Conservation (phyloP, 2,329 filamentous ascomycete genomes). For the Cladophialophora carrionii region DNA sequence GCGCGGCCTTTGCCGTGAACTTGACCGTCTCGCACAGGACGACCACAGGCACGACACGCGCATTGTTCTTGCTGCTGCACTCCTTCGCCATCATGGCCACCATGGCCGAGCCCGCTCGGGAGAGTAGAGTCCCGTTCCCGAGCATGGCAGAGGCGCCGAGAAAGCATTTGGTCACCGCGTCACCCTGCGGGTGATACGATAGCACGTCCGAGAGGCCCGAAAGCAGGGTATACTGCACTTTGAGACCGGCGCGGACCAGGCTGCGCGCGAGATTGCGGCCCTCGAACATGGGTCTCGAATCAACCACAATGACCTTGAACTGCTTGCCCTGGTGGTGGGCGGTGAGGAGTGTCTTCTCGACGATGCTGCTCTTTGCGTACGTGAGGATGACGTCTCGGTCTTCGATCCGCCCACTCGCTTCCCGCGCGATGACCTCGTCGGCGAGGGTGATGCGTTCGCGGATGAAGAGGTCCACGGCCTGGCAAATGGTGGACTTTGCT, state of each 20-base stretch:
- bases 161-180: constrained; percentile 69
- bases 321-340: constrained; percentile 68
- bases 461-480: constrained; percentile 86
- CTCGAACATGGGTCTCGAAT: constrained; percentile 72
- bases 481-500: constrained; percentile 76
- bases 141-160: constrained; percentile 93
- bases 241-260: constrained; percentile 70
- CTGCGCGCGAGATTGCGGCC: constrained; percentile 71
- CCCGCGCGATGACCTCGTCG: constrained; percentile 79
- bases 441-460: constrained; percentile 86
- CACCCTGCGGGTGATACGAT: constrained; percentile 55
- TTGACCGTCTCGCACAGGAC: constrained; percentile 95
- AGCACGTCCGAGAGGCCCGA: constrained; percentile 72
- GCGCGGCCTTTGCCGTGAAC: constrained; percentile 84
- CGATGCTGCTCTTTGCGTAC: constrained; percentile 81
- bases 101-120: constrained; percentile 81
- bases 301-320: constrained; percentile 84
- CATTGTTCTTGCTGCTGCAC: constrained; percentile 50
- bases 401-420: constrained; percentile 73
- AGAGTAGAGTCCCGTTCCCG: constrained; percentile 89
- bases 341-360: constrained; percentile 77
- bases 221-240: constrained; percentile 79
- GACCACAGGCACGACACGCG: constrained; percentile 71
- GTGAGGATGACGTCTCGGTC: constrained; percentile 83
- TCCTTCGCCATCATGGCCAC: constrained; percentile 81